Conservation (phyloP, 2,329 filamentous ascomycete genomes). For the Raffaelea arxii region DNA sequence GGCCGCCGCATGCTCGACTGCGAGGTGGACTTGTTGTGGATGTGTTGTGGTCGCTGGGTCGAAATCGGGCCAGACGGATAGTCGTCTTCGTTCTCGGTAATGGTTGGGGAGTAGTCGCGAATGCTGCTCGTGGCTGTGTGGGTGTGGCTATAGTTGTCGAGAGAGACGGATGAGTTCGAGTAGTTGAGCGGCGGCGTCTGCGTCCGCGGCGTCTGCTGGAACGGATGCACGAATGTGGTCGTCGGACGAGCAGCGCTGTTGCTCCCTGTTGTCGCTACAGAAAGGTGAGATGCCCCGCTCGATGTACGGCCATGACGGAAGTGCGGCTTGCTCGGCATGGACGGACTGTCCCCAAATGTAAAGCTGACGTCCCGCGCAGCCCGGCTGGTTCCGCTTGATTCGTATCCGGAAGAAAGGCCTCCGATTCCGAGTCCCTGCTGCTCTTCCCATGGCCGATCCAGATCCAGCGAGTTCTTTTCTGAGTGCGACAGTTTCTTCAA, state of each 20-base stretch:
- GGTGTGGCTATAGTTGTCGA: conserved; percentile 29
- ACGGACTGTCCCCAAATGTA: conserved; percentile 17
- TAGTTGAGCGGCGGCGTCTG: conserved; percentile 51
- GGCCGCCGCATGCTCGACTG: conserved; percentile 24
- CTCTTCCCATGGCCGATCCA: conserved; percentile 51
- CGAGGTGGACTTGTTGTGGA: conserved; percentile 17
- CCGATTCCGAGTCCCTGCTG: conserved; percentile 31
- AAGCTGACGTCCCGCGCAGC: conserved; percentile 36
- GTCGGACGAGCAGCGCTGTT: conserved; percentile 36
- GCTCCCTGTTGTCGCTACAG: conserved; percentile 45
- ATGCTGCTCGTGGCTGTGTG: conserved; percentile 24
- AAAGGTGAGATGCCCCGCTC: conserved; percentile 47
- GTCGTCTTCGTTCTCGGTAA: conserved; percentile 42
- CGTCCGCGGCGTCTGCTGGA: conserved; percentile 53
- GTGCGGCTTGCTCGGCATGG: conserved; percentile 19
- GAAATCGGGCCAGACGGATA: conserved; percentile 8
- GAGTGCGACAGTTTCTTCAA: conserved; percentile 49
- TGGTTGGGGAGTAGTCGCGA: conserved; percentile 46
- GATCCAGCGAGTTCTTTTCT: conserved; percentile 53
- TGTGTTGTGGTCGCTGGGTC: conserved; percentile 15
- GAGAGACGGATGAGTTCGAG: conserved; percentile 43
- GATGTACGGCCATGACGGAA: conserved; percentile 49
- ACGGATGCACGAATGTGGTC: conserved; percentile 51
- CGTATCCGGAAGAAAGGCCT: conserved; percentile 21
- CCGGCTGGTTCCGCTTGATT: conserved; percentile 15